Conservation (phyloP, 768 basidiomycete species). For the Melanogaster broomeanus region DNA sequence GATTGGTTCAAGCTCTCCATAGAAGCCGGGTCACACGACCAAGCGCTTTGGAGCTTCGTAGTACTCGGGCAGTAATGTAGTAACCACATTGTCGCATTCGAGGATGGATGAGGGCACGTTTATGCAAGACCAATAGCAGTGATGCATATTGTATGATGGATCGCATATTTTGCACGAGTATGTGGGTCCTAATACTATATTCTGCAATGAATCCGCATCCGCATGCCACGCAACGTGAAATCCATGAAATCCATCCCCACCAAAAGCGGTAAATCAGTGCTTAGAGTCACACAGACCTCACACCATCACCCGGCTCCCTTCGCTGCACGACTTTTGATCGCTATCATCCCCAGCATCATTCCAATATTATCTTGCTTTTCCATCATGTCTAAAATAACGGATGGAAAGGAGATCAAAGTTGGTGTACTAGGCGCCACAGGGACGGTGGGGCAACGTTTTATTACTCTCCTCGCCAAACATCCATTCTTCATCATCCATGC, state of each 20-base stretch:
- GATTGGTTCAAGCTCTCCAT: not conserved
- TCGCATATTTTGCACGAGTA: no score
- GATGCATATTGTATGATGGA: no score
- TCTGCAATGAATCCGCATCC: no score
- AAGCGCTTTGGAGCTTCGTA: not conserved
- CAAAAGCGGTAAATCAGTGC: not conserved
- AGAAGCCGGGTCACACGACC: not conserved
- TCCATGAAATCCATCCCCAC: no score
- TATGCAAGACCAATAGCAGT: no score
- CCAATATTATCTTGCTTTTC: not conserved
- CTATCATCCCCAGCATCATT: not conserved
- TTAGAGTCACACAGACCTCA: not conserved
- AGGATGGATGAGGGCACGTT: not conserved
- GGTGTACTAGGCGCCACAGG: constrained; percentile 89
- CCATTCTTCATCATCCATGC: constrained; percentile 89
- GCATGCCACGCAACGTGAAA: no score
- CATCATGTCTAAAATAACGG: constrained; percentile 23
- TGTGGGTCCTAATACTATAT: no score
- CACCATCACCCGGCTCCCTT: no score
- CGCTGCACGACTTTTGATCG: not conserved
- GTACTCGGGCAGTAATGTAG: not conserved
- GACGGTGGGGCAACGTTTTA: constrained; percentile 95
- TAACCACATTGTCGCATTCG: not conserved
- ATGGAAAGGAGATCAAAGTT: constrained; percentile 44
- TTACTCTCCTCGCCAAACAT: constrained; percentile 82